Base-by-base conservation (phyloP, 345 rosid genomes). In the Citrus sp. region DNA sequence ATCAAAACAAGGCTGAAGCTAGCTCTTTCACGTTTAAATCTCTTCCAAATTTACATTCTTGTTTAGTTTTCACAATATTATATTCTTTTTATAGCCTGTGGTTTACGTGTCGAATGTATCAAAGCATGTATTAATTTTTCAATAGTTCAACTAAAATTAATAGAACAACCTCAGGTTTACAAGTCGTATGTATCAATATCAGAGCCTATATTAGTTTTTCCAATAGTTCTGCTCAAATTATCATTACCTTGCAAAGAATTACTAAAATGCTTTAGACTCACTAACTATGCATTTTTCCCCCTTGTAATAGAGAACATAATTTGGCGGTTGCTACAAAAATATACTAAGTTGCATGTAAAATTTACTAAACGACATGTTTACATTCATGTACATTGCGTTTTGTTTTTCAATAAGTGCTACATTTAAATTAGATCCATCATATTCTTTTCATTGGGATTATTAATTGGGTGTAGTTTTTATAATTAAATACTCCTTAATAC, bases 1-100 rank as follows among this genome's bases (percentile, higher is more conserved):
- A 84, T 93, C 21, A 97, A 95, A 74, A 92, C 93, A 30, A 96
- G 97, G 54, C 80, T 95, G 75, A 95, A 93, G 93, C 96, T 95
- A 79, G 96, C 99, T 37, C 94, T 95, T 74, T 84, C 98, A 89
- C 97, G 99, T 94, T 51, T 38, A 40, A 16, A 61, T 56, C 54
- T 76, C 42, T 60, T 54, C 12, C 16, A 32, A 16, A 66, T 21
- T 27, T 67, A 24, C 5, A 19, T 49, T 62, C 68, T 8, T 24
- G 3, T 63, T 64, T 24, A 27, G 14, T 77, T 73, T 34, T 34
- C 6, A 13, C 27, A 19, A 37, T 18, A 51, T 70, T 70, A 19
- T n/a, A 35, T 37, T 37, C 38, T 5, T 37, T 35, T 37, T 37
- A 37, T 1, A 37, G 6, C 8, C 7, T 37, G 1, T 37, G 7